Evolutionary conservation across 2,329 filamentous ascomycete species (phyloP).

Genomic region (Arthroderma sp.): DNA sequence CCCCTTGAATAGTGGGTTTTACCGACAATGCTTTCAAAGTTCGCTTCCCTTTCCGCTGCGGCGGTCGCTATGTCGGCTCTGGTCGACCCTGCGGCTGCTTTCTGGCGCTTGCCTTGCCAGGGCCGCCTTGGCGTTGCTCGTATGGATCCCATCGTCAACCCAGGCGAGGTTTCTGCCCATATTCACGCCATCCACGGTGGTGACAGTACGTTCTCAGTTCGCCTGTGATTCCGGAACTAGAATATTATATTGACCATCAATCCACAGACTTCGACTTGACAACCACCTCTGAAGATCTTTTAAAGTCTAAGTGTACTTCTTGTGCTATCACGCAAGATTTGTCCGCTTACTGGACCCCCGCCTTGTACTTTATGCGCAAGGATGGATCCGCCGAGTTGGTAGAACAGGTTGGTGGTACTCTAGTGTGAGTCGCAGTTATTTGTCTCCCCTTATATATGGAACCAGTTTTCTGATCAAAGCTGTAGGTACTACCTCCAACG

Average conservation of each 20-base stretch:
- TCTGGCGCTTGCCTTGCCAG: slow-evolving; percentile 83
- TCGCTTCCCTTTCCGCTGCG: slow-evolving; percentile 4
- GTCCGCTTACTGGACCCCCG: slow-evolving; percentile 78
- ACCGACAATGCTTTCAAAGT: slow-evolving; percentile 5
- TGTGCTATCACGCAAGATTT: slow-evolving; percentile 68
- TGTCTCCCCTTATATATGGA: not conserved
- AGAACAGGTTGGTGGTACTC: slow-evolving; percentile 65
- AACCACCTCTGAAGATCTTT: slow-evolving; percentile 46
- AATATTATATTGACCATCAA: slow-evolving; percentile 7
- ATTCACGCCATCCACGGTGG: slow-evolving; percentile 65
- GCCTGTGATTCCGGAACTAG: not conserved
- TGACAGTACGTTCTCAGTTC: slow-evolving; percentile 45
- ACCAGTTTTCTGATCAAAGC: slow-evolving; percentile 3
- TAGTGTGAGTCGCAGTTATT: slow-evolving; percentile 50
- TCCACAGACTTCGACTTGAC: slow-evolving; percentile 49
- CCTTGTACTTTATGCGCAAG: slow-evolving; percentile 60
- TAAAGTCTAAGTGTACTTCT: slow-evolving; percentile 58
- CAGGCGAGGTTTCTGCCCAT: slow-evolving; percentile 48
- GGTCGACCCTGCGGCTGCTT: slow-evolving; percentile 42
- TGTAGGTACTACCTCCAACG: slow-evolving; percentile 73
- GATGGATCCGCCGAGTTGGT: slow-evolving; percentile 58
- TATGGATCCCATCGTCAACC: slow-evolving; percentile 63
- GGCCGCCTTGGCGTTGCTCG: slow-evolving; percentile 55
- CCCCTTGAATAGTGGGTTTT: not conserved
- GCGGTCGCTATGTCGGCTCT: slow-evolving; percentile 4